phyloP scores from a whole-genome alignment of 2,329 filamentous ascomycete genomes.

The Trichoderma sp. region DNA sequence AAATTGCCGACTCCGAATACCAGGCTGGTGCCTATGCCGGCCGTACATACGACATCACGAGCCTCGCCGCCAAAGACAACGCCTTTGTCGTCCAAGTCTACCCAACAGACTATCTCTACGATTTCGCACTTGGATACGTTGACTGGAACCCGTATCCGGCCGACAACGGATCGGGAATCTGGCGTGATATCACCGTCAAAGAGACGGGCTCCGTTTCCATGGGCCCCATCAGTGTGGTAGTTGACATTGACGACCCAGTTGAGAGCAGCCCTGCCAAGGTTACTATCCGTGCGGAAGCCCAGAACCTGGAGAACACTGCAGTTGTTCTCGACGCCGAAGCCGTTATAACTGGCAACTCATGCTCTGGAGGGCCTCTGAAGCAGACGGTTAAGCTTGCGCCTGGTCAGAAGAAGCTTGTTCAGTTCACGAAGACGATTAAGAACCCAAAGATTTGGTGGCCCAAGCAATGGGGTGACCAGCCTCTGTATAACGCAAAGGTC shows the following conservation, averaged over 20 bases:
- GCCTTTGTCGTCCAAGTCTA: conserved; percentile 53
- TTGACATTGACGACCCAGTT: conserved; percentile 36
- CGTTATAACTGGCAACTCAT: conserved; percentile 36
- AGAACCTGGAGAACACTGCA: conserved; percentile 41
- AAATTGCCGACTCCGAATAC: conserved; percentile 45
- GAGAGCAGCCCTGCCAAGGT: conserved; percentile 33
- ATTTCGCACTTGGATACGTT: conserved; percentile 50
- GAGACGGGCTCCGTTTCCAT: conserved; percentile 52
- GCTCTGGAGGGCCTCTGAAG: conserved; percentile 29
- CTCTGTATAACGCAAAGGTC: conserved; percentile 44
- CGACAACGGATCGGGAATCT: conserved; percentile 63
- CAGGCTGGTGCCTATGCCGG: conserved; percentile 60
- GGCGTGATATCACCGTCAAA: conserved; percentile 56
- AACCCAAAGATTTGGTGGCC: conserved; percentile 61
- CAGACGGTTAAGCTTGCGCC: conserved; percentile 39
- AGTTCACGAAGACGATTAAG: conserved; percentile 34
- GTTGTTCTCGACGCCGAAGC: conserved; percentile 38
- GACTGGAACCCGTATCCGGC: conserved; percentile 43
- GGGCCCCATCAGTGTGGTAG: conserved; percentile 45
- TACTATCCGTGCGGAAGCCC: conserved; percentile 38
- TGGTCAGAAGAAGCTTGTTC: conserved; percentile 38
- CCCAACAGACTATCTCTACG: conserved; percentile 58
- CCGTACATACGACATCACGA: conserved; percentile 53
- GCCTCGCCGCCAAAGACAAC: conserved; percentile 43
- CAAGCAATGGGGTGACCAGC: conserved; percentile 56